Conservation (phyloP, 768 basidiomycete genomes). For the Lactifluus subvellereus region DNA sequence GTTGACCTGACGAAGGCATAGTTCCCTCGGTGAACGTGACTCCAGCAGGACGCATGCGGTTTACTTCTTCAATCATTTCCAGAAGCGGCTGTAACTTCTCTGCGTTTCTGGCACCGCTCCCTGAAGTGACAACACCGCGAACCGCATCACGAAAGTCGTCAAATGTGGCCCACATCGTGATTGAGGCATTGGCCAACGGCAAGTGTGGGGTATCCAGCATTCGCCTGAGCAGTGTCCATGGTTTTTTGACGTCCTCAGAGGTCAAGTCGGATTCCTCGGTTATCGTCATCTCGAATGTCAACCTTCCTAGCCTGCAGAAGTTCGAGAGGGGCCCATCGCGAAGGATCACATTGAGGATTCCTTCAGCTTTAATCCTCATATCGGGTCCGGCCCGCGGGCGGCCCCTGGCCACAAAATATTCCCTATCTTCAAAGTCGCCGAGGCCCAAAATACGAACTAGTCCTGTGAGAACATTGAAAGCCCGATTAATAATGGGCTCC, state of each 20-base stretch:
- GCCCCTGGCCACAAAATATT: background rate
- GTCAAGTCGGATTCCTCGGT: background rate
- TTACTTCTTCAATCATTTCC: background rate
- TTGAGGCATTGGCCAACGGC: background rate
- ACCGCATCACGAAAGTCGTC: background rate
- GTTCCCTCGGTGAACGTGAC: too few species aligned
- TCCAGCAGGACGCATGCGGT: background rate
- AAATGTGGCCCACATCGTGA: background rate
- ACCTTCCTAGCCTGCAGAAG: background rate
- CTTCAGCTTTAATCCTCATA: background rate
- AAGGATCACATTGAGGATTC: background rate
- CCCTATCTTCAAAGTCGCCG: background rate
- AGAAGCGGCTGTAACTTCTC: background rate
- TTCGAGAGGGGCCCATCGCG: slow-evolving; percentile 2
- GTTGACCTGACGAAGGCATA: too few species aligned
- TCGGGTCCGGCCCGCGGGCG: background rate
- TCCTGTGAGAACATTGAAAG: background rate
- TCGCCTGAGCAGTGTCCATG: background rate
- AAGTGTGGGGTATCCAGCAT: background rate
- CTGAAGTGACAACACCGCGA: background rate
- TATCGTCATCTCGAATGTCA: background rate
- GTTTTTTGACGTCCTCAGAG: background rate
- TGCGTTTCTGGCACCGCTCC: too few species aligned
- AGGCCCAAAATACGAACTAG: background rate
- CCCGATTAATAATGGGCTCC: background rate